phyloP scores from a whole-genome alignment of 495 filamentous ascomycete species.

The Annulohypoxylon moriforme region DNA sequence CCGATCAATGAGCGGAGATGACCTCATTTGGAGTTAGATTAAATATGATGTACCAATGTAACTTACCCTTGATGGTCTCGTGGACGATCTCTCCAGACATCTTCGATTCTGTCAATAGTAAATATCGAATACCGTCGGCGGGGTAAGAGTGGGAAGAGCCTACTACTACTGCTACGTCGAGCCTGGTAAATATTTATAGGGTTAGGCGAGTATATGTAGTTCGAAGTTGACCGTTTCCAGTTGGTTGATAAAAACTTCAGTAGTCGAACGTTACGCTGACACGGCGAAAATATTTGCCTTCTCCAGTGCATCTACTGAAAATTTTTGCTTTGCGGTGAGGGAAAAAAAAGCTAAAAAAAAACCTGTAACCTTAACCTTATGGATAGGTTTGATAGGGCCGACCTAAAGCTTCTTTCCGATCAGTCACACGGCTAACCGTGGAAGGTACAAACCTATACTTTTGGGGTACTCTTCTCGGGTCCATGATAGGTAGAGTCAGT shows the following conservation, averaged over 20 bases:
- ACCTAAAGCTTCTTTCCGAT: constrained; percentile 4
- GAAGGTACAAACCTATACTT: constrained; percentile 24
- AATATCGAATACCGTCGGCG: constrained; percentile 20
- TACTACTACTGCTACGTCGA: constrained; percentile 4
- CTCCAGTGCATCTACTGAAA: constrained; percentile 34
- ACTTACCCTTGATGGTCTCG: constrained; percentile 68
- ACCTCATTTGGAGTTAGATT: neutral
- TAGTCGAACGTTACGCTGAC: constrained; percentile 13
- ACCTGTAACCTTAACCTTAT: neutral
- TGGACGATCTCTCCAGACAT: constrained; percentile 66
- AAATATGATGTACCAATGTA: constrained; percentile 8
- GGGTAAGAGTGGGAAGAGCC: constrained; percentile 2
- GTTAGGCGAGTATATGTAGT: neutral
- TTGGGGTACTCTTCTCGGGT: neutral
- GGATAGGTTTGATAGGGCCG: constrained; percentile 7
- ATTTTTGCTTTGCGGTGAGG: constrained; percentile 41
- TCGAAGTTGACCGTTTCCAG: neutral
- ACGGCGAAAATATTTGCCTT: constrained; percentile 38
- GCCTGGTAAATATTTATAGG: neutral
- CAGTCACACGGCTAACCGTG: neutral
- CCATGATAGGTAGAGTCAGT: constrained; percentile 6
- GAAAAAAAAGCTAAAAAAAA: constrained; percentile 12
- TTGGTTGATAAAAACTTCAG: constrained; percentile 5
- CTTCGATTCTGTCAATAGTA: constrained; percentile 13
- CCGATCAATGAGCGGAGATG: neutral